phyloP scores from a whole-genome alignment of 805 yeast genomes.

The Kuraishia cidri region DNA sequence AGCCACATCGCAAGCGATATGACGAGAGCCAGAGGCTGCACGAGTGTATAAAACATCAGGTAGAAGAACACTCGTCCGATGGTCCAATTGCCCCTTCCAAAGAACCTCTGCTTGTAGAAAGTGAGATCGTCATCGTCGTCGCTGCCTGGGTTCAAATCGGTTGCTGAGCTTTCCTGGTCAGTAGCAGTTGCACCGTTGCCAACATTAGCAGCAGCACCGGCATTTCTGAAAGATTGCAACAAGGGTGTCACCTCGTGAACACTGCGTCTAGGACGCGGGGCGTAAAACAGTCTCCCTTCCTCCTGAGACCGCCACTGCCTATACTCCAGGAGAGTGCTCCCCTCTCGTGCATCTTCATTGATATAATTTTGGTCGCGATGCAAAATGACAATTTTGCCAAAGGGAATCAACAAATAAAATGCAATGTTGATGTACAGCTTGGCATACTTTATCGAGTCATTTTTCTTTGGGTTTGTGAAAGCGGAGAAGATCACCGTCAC shows the following conservation, averaged over 20 bases:
- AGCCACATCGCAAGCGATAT: constrained; percentile 69
- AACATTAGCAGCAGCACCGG: not conserved
- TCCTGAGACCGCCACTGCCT: constrained; percentile 81
- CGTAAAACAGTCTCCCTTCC: constrained; percentile 73
- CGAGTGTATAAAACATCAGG: constrained; percentile 52
- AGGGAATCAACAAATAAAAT: constrained; percentile 71
- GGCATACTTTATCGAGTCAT: constrained; percentile 53
- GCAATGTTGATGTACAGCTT: constrained; percentile 53
- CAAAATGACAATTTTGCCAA: constrained; percentile 81
- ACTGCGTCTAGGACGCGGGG: constrained; percentile 27
- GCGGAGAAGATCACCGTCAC: constrained; percentile 33
- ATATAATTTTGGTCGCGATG: constrained; percentile 73
- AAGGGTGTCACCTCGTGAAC: not conserved
- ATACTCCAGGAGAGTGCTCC: constrained; percentile 77
- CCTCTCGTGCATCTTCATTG: constrained; percentile 83
- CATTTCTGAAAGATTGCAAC: not conserved
- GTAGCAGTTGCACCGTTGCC: not conserved
- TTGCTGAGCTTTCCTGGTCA: not conserved
- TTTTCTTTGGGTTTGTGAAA: constrained; percentile 31
- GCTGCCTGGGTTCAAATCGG: constrained; percentile 4
- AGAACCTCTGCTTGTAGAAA: constrained; percentile 37
- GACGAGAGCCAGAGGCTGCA: constrained; percentile 57
- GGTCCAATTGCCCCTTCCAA: constrained; percentile 92
- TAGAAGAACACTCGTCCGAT: constrained; percentile 75
- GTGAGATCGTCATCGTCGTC: constrained; percentile 18